A percentile compares a stretch with the other conserved stretches of the same genome.
These are phyloP conservation scores for Globisporangium megalacanthum DNA, from an alignment of 352 stramenopile genomes.

Conservation along the genomic window DNA sequence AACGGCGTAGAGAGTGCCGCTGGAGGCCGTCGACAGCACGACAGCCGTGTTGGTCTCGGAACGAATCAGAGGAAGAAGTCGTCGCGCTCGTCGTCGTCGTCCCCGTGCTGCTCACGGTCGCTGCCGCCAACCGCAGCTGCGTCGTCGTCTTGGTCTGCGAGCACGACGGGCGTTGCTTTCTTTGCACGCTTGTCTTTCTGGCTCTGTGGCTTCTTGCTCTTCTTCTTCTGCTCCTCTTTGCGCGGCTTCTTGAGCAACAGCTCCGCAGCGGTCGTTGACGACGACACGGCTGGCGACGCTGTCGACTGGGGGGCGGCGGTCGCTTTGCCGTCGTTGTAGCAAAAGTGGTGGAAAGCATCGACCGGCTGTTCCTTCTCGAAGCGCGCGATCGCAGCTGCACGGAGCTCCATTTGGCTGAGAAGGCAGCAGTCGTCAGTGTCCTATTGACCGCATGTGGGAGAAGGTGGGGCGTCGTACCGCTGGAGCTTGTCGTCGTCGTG, in stretches of 20 bases:
- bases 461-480: constrained; percentile 12
- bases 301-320: constrained; percentile 11
- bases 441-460: too few species aligned
- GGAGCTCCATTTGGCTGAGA: constrained; percentile 38
- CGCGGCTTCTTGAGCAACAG: constrained; percentile 59
- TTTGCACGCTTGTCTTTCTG: constrained; percentile 35
- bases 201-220: constrained; percentile 46
- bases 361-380: constrained; percentile 53
- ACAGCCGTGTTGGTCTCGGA: neutral
- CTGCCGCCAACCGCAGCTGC: constrained; percentile 14
- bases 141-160: constrained; percentile 54
- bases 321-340: constrained; percentile 47
- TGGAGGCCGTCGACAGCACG: neutral
- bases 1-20: constrained; percentile 4
- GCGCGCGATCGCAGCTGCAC: constrained; percentile 30
- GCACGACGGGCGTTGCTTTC: constrained; percentile 17
- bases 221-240: constrained; percentile 67
- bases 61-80: constrained; percentile 60
- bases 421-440: neutral
- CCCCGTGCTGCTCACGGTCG: constrained; percentile 12
- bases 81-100: constrained; percentile 45
- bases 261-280: constrained; percentile 21
- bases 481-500: constrained; percentile 46
- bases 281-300: neutral
- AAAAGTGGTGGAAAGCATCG: constrained; percentile 73